Base-by-base conservation (phyloP, 2,329 filamentous ascomycete genomes). In the Trichophyton verrucosum region DNA sequence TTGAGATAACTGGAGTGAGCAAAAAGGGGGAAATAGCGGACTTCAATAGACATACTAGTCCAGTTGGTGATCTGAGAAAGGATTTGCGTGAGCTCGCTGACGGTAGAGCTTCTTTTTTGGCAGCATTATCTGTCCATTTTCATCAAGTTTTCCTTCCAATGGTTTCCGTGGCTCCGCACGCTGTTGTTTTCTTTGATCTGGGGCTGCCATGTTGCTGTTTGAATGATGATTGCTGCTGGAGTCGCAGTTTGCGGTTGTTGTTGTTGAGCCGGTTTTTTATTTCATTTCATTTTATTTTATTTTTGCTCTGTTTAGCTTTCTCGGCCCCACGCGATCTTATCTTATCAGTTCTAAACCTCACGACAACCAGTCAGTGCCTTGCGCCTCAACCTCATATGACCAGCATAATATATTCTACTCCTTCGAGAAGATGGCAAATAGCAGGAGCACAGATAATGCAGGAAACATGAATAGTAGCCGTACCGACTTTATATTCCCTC, bases 91-190 rank as follows among this genome's bases (percentile, higher is more conserved):
- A 42, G 94, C 94, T 73, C 94, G 84, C 75, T 99, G 94, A 61
- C 94, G 85, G 74, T 96, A 99, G 77, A 94, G 96, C 77, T 88
- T 92, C 80, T 99, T 99, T 75, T 89, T 87, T 8, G 94, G 94
- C 68, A 96, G 76, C 57, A 71, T 67, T 64, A 66, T 38, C 60
- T 55, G 51, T 17, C 51, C 51, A 55, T 55, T 17, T 15, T 66
- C 53, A 64, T 63, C 55, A 61, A 64, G 63, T 61, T 68, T 63
- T 58, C 67, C 61, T 58, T 80, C 79, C 59, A 78, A 75, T 60
- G 46, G 24, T 60, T 79, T 79, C 67, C 82, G 84, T 70, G 87
- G 88, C 62, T 81, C 81, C 61, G 84, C 81, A 65, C 87, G 84
- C 76, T 85, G 86, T 67, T 83, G 80, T 62, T 79, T 80, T 71